Conservation (phyloP, 306 rosid species). For the Crotalaria pallida region DNA sequence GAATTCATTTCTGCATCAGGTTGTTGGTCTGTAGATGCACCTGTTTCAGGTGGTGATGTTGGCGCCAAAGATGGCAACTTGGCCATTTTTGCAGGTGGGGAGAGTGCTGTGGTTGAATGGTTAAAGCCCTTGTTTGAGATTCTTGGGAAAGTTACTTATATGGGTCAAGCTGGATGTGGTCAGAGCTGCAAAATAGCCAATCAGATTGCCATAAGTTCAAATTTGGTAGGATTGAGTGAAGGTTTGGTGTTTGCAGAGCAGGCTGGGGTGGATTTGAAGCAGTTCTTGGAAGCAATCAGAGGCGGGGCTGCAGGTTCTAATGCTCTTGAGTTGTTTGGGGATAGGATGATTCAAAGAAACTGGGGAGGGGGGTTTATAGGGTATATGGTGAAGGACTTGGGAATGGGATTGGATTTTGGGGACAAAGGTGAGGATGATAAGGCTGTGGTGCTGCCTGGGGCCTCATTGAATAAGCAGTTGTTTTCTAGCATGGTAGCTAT, state of each 20-base stretch:
- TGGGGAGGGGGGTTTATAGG: constrained; percentile 56
- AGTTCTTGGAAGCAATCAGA: no score
- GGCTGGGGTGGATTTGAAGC: constrained; percentile 43
- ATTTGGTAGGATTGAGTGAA: constrained; percentile 51
- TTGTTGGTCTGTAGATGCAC: constrained; percentile 65
- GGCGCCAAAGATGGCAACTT: constrained; percentile 69
- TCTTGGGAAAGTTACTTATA: constrained; percentile 41
- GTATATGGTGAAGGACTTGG: constrained; percentile 72
- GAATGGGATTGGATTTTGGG: constrained; percentile 53
- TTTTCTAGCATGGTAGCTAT: constrained; percentile 57
- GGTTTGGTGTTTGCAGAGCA: constrained; percentile 60
- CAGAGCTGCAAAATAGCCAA: constrained; percentile 69
- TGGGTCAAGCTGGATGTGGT: constrained; percentile 62
- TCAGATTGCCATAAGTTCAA: constrained; percentile 44
- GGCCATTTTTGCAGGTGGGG: constrained; percentile 56
- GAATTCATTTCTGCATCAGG: not conserved
- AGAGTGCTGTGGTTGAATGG: constrained; percentile 46
- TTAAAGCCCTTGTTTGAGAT: constrained; percentile 44
- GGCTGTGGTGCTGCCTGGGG: constrained; percentile 53
- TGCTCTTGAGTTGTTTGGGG: constrained; percentile 51
- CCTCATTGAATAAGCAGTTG: constrained; percentile 61
- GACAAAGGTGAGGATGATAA: constrained; percentile 41
- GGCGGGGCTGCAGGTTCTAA: constrained; percentile 52
- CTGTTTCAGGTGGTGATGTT: constrained; percentile 59
- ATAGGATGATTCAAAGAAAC: constrained; percentile 41